Percentiles rank a stretch among this genome's conserved stretches.
Evolutionary conservation across 1,139 yeast species (phyloP).

Genomic region (Candida labiduridarum): DNA sequence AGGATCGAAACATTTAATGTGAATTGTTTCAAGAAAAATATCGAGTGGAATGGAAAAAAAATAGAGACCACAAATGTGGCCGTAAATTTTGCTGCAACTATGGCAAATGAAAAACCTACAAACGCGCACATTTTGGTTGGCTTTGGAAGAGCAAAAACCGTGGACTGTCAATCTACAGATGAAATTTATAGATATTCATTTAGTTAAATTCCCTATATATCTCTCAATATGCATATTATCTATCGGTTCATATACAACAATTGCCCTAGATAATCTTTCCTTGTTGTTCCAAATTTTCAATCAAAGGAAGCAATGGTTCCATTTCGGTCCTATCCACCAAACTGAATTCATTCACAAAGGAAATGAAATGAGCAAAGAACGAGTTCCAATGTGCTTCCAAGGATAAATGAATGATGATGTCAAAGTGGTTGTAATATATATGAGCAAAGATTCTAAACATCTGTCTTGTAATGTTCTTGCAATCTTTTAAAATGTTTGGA

Average conservation of each 20-base stretch:
- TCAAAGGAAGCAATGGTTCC: slow-evolving; percentile 75
- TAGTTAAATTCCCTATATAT: background rate
- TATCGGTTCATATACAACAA: background rate
- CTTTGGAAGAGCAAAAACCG: background rate
- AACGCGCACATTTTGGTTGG: background rate
- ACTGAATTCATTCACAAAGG: slow-evolving; percentile 82
- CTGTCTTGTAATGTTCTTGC: slow-evolving; percentile 85
- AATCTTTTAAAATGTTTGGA: slow-evolving; percentile 76
- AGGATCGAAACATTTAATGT: background rate
- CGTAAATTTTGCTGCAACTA: background rate
- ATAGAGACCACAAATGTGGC: background rate
- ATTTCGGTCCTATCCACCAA: slow-evolving; percentile 78
- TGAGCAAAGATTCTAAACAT: slow-evolving; percentile 98
- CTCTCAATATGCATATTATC: background rate
- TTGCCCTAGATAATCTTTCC: slow-evolving; percentile 63
- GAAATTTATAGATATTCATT: background rate
- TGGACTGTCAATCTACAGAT: no score
- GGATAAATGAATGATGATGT: slow-evolving; percentile 83
- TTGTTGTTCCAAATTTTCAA: slow-evolving; percentile 79
- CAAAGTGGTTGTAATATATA: slow-evolving; percentile 92
- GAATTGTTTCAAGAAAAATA: background rate
- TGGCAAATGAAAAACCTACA: background rate
- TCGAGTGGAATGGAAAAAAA: background rate
- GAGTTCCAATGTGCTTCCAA: slow-evolving; percentile 98
- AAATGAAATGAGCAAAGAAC: slow-evolving; percentile 91